Evolutionary conservation across 1,284 basidiomycete genomes (phyloP), one percentile per base, ranked within the genome.

Genomic region (Peniophora sp.): DNA sequence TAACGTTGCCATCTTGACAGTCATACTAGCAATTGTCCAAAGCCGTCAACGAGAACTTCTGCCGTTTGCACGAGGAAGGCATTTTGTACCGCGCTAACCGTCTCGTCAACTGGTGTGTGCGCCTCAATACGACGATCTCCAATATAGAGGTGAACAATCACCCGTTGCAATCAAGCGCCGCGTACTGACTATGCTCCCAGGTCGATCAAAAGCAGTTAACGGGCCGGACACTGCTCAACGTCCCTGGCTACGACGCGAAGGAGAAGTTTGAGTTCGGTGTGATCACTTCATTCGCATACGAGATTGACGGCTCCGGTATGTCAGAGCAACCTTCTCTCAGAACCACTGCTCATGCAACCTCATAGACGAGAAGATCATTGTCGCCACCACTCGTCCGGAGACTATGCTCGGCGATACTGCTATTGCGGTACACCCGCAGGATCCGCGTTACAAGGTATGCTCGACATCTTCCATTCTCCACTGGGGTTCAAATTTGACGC

Each of bases 351-450:
- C 2, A 20, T 32, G 27, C n/a, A n/a, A 43, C 46, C 49, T 11
- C 24, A 11, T 58, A 83, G 94, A 97, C 54, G 96, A 98, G 66
- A 87, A 79, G 64, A 90, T 99, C 57, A 77, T 97, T 51, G 88
- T 99, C 48, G 96, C 95, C 0, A 99, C 97, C 2, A 99, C 97
- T 11, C 92, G 97, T 77, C 95, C 95, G 0, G 97, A 99, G 70
- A 99, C 97, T 1, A 97, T 99, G 90, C 79, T 99, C 0, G 97
- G 97, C 53, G 97, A 99, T 78, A 95, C 94, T 5, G 97, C 92
- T 32, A 87, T 99, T 45, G 97, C 97, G 44, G 92, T 99, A 1
- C 96, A 99, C 69, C 95, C 95, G 2, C 80, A 95, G 53, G 97
- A 99, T 67, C 67, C 79, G 24, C 81, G 97, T n/a, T 98, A 99